Evolutionary conservation across 495 filamentous ascomycete genomes (phyloP).

Genomic region (Chlorociboria aeruginascens): DNA sequence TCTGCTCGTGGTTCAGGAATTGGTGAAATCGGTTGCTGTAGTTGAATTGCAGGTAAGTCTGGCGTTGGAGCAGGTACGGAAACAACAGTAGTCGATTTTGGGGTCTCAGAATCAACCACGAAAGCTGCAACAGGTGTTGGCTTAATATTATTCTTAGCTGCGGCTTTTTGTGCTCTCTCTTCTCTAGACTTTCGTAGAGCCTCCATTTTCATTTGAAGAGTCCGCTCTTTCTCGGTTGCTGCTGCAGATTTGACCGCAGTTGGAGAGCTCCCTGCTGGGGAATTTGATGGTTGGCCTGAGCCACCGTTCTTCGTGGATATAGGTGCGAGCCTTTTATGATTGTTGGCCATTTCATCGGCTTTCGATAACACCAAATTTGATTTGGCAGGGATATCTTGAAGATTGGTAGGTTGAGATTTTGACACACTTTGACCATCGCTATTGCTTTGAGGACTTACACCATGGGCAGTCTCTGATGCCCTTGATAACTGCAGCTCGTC

Average conservation of each 20-base stretch:
- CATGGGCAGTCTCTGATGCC: neutral
- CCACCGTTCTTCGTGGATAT: neutral
- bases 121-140: neutral
- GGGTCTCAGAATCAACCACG: neutral
- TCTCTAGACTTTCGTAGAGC: constrained; percentile 20
- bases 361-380: neutral
- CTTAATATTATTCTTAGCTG: constrained; percentile 9
- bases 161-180: constrained; percentile 16
- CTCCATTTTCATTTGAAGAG: constrained; percentile 23
- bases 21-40: neutral
- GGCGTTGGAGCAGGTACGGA: neutral
- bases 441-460: neutral
- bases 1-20: neutral
- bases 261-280: constrained; percentile 14
- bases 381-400: neutral
- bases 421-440: neutral
- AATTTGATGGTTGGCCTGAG: constrained; percentile 20
- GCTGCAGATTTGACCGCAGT: constrained; percentile 6
- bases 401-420: neutral
- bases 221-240: constrained; percentile 17
- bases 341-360: neutral
- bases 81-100: neutral
- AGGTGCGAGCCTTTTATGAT: neutral
- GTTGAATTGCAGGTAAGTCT: neutral
- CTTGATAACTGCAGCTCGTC: constrained; percentile 35